A percentile compares a stretch with the other conserved stretches of the same genome.
Conservation (phyloP, 345 rosid genomes). For the Balakata baccata region DNA sequence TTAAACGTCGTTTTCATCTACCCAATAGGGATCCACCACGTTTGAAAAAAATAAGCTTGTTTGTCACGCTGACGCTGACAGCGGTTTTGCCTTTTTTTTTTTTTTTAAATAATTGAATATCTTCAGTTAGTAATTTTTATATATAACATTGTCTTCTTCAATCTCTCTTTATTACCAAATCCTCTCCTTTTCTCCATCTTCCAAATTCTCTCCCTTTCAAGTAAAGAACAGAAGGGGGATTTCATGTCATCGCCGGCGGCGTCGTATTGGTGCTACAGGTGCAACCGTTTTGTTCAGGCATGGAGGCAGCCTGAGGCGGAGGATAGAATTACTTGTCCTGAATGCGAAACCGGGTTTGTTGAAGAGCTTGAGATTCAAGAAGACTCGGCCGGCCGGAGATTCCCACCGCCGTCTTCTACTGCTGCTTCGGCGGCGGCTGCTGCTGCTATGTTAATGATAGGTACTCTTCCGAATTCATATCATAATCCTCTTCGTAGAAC, state of each 20-base stretch:
- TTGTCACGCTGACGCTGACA: conserved; percentile 27
- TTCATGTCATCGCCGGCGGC: conserved; percentile 52
- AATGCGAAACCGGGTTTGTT: conserved; percentile 75
- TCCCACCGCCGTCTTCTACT: not conserved
- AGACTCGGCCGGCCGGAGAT: conserved; percentile 17
- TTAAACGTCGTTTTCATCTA: not conserved
- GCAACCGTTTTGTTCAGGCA: conserved; percentile 63
- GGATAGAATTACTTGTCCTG: conserved; percentile 58
- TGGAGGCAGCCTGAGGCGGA: conserved; percentile 16
- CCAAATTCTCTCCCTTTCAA: not conserved
- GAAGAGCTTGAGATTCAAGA: conserved; percentile 53
- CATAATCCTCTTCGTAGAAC: conserved; percentile 25
- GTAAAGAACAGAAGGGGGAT: not conserved
- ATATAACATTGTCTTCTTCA: not conserved
- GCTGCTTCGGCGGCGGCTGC: conserved; percentile 25
- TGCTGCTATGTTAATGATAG: conserved; percentile 44
- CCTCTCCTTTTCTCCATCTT: not conserved
- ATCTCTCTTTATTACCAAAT: not conserved
- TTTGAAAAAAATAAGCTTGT: conserved; percentile 12
- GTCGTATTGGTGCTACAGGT: conserved; percentile 85
- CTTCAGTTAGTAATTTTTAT: not conserved
- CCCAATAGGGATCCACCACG: conserved; percentile 23
- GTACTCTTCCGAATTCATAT: conserved; percentile 13
- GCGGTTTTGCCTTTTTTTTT: conserved; percentile 35
- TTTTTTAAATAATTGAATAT: not conserved